A percentile compares a stretch with the other conserved stretches of the same genome.
Conservation (phyloP, 1,284 basidiomycete genomes). For the Trichosporon sp. region DNA sequence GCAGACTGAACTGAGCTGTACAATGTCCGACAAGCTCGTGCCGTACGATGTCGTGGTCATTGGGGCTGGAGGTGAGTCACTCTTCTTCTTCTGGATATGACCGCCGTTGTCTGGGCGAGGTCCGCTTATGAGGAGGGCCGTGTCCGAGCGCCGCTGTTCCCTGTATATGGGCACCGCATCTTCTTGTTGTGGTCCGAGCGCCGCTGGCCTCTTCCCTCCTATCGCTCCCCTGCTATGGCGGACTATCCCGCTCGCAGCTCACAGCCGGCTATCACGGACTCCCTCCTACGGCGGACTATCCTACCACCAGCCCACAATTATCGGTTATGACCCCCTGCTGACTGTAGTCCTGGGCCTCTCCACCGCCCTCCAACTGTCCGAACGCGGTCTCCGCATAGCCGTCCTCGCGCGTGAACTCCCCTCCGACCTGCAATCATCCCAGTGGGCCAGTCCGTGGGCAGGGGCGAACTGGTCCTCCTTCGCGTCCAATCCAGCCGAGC, state of each 20-base stretch:
- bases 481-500: conserved; percentile 50
- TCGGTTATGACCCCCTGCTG: too few species aligned
- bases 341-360: conserved; percentile 50
- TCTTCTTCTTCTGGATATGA: too few species aligned
- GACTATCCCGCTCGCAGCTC: too few species aligned
- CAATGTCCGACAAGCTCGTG: background rate
- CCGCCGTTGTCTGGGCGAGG: too few species aligned
- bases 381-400: conserved; percentile 53
- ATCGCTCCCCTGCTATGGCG: conserved; percentile 26
- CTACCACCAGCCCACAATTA: conserved; percentile 26
- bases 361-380: conserved; percentile 46
- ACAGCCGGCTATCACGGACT: too few species aligned
- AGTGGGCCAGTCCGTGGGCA: conserved; percentile 67
- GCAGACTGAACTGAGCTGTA: too few species aligned
- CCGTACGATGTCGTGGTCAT: conserved; percentile 51
- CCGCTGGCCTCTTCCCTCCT: conserved; percentile 30
- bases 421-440: conserved; percentile 56
- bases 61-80: conserved; percentile 52
- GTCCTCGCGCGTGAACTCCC: conserved; percentile 64
- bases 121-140: too few species aligned
- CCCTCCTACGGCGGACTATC: too few species aligned
- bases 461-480: conserved; percentile 65
- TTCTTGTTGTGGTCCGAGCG: too few species aligned
- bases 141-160: too few species aligned
- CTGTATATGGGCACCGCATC: too few species aligned